phyloP scores from a whole-genome alignment of 23 red algal species.

The Gracilaria vermiculophylla region DNA sequence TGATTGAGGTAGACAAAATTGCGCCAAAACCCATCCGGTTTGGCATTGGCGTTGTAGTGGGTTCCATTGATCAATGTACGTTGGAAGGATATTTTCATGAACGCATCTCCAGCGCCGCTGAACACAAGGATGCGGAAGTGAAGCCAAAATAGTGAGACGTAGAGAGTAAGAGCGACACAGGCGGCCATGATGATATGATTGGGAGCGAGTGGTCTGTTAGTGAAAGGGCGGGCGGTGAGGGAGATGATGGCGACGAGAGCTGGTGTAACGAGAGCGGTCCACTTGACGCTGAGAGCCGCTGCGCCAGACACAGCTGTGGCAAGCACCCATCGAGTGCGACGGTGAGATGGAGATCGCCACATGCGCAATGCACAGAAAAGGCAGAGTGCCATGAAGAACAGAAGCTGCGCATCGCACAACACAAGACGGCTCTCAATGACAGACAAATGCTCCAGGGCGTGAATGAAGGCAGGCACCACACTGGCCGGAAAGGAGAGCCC shows the following conservation, averaged over 20 bases:
- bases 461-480: constrained; percentile 45
- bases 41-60: constrained; percentile 39
- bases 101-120: constrained; percentile 75
- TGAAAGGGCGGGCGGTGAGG: constrained; percentile 42
- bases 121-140: constrained; percentile 82
- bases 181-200: constrained; percentile 68
- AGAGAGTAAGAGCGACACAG: constrained; percentile 41
- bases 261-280: constrained; percentile 85
- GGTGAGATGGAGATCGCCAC: constrained; percentile 64
- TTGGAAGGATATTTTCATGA: constrained; percentile 83
- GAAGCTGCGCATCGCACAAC: constrained; percentile 85
- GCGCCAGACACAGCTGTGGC: constrained; percentile 59
- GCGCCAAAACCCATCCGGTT: constrained; percentile 44
- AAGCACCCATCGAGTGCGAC: constrained; percentile 29
- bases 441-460: constrained; percentile 68
- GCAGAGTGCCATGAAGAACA: constrained; percentile 72
- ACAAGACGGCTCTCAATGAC: constrained; percentile 95
- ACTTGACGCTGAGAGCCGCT: constrained; percentile 85
- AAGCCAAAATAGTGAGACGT: constrained; percentile 63
- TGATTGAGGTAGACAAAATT: constrained; percentile 75
- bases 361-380: constrained; percentile 63
- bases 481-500: constrained; percentile 52
- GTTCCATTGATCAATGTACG: constrained; percentile 62
- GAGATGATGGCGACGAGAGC: constrained; percentile 79
- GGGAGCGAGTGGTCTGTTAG: constrained; percentile 34